phyloP scores from a whole-genome alignment of 176 grass and related monocot species.

The Dactylis glomerata region DNA sequence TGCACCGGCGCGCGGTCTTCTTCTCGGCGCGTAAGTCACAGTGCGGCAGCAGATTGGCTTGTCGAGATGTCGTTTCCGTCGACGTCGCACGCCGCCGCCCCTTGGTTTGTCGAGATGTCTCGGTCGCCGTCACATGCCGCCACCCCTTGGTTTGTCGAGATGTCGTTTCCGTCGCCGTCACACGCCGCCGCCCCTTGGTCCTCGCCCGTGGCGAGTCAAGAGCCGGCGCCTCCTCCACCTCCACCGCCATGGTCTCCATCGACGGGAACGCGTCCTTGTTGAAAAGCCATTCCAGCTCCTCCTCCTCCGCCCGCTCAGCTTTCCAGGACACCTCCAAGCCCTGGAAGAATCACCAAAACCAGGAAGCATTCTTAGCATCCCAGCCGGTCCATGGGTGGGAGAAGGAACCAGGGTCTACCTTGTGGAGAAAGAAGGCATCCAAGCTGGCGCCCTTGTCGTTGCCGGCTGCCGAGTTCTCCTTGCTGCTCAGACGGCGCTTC shows the following conservation, averaged over 20 bases:
- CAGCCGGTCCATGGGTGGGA: too few relatives aligned
- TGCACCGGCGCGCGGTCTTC: background rate
- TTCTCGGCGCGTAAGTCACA: background rate
- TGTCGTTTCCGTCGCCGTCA: background rate
- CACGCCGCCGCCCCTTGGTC: slow-evolving; percentile 42
- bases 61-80: too few relatives aligned
- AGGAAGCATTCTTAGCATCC: too few relatives aligned
- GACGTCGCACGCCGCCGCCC: too few relatives aligned
- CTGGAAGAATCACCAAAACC: too few relatives aligned
- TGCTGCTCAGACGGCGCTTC: background rate
- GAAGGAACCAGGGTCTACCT: too few relatives aligned
- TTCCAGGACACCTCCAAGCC: too few relatives aligned
- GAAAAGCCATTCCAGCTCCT: slow-evolving; percentile 72
- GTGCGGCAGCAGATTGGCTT: background rate
- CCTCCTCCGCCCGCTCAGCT: background rate
- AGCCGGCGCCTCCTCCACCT: background rate
- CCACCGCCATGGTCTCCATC: slow-evolving; percentile 33
- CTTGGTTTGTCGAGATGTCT: too few relatives aligned
- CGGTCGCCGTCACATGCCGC: too few relatives aligned
- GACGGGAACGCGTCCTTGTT: slow-evolving; percentile 73
- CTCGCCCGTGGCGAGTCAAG: background rate
- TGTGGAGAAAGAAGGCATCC: too few relatives aligned
- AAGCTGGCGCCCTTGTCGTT: too few relatives aligned
- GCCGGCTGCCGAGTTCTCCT: background rate
- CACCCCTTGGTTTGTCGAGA: background rate